phyloP scores from a whole-genome alignment of 2,329 filamentous ascomycete species.

The Ascochyta fabae region DNA sequence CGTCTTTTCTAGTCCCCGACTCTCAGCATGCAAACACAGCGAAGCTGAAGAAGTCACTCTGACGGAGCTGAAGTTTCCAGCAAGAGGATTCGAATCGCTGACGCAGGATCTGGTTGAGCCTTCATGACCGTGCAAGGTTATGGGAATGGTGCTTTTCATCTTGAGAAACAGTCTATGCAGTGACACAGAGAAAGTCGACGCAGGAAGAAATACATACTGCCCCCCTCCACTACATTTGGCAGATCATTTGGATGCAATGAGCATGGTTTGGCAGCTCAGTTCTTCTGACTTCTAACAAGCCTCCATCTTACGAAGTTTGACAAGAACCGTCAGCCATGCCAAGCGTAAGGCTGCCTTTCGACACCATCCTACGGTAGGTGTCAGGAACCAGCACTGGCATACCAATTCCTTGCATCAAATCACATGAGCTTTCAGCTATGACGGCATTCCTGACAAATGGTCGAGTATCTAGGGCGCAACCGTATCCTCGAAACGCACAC shows the following conservation, averaged over 20 bases:
- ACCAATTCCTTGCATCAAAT: not conserved
- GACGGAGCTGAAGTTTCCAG: too few relatives aligned
- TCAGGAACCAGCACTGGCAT: slow-evolving; percentile 7
- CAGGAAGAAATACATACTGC: too few relatives aligned
- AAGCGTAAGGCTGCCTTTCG: slow-evolving; percentile 2
- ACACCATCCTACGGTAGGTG: slow-evolving; percentile 3
- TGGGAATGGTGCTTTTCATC: too few relatives aligned
- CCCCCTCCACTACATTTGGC: not conserved
- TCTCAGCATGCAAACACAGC: too few relatives aligned
- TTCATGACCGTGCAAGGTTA: too few relatives aligned
- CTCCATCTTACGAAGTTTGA: slow-evolving; percentile 2
- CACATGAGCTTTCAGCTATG: slow-evolving; percentile 8
- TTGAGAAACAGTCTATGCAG: too few relatives aligned
- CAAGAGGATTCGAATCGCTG: too few relatives aligned
- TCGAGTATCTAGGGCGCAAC: slow-evolving; percentile 2
- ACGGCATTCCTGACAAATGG: slow-evolving; percentile 3
- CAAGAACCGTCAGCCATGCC: slow-evolving; percentile 13
- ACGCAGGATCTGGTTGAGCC: too few relatives aligned
- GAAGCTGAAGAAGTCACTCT: too few relatives aligned
- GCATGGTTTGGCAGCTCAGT: slow-evolving; percentile 1
- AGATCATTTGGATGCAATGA: slow-evolving; percentile 1
- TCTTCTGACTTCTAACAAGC: not conserved
- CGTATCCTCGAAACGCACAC: slow-evolving; percentile 2
- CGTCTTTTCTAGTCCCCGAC: too few relatives aligned
- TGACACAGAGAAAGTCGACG: not conserved